phyloP scores from a whole-genome alignment of 1,284 basidiomycete genomes.

The Trichosporon faecale region DNA sequence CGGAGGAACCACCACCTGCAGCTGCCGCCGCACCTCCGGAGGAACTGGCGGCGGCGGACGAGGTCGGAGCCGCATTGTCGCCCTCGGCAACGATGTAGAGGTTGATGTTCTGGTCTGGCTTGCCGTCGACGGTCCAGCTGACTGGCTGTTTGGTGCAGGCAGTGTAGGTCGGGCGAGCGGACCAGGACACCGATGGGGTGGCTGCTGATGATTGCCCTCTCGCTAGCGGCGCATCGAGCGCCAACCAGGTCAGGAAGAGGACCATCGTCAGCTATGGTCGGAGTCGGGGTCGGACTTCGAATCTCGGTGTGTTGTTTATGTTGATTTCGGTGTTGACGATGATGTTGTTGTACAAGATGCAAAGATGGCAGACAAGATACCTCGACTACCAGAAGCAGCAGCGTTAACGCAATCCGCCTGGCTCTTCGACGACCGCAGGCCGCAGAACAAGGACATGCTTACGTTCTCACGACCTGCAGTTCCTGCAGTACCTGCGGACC shows the following conservation, averaged over 20 bases:
- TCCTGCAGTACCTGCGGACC: background rate
- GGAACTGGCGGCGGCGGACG: background rate
- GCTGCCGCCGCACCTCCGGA: background rate
- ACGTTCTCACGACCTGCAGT: background rate
- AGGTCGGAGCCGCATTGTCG: background rate
- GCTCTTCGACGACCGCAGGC: background rate
- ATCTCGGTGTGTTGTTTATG: constrained; percentile 6
- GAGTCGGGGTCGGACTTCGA: background rate
- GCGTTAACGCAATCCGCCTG: constrained; percentile 1
- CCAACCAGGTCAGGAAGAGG: constrained; percentile 2
- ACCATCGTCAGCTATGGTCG: constrained; percentile 7
- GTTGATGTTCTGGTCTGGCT: background rate
- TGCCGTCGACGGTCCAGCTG: background rate
- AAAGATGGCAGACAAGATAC: background rate
- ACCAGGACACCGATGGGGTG: constrained; percentile 5
- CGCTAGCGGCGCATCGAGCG: constrained; percentile 4
- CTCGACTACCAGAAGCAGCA: background rate
- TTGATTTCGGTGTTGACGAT: background rate
- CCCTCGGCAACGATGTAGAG: background rate
- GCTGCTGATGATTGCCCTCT: constrained; percentile 9
- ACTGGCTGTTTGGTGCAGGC: constrained; percentile 3
- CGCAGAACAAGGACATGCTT: background rate
- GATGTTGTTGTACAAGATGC: background rate
- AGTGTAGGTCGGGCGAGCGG: background rate
- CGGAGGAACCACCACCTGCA: background rate